A percentile compares a stretch with the other conserved stretches of the same genome.
Evolutionary conservation across 768 basidiomycete species (phyloP).

Genomic region (Russula sp.): DNA sequence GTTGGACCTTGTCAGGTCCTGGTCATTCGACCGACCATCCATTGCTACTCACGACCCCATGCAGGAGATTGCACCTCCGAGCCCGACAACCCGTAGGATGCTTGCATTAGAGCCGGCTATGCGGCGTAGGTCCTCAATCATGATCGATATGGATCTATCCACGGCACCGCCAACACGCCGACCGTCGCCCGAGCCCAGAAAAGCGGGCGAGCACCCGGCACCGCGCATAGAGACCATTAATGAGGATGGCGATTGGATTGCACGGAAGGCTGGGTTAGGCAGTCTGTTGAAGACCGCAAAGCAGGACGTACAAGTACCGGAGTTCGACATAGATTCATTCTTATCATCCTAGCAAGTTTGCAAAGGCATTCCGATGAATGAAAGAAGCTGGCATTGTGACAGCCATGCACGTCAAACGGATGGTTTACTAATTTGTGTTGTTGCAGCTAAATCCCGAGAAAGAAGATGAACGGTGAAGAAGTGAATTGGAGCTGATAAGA

Average conservation of each 20-base stretch:
- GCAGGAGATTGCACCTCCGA: slow-evolving; percentile 34
- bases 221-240: slow-evolving; percentile 32
- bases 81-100: slow-evolving; percentile 41
- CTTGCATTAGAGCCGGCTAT: slow-evolving; percentile 48
- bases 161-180: slow-evolving; percentile 53
- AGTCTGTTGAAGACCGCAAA: slow-evolving; percentile 88
- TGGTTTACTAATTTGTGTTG: slow-evolving; percentile 18
- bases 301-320: slow-evolving; percentile 76
- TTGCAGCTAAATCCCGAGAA: slow-evolving; percentile 10
- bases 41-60: slow-evolving; percentile 29
- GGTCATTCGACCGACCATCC: slow-evolving; percentile 85
- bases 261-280: slow-evolving; percentile 70
- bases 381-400: neutral
- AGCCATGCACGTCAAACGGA: slow-evolving; percentile 5
- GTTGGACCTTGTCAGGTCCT: slow-evolving; percentile 80
- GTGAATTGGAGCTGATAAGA: neutral
- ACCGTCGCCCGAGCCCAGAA: slow-evolving; percentile 41
- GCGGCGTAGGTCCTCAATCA: slow-evolving; percentile 63
- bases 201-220: slow-evolving; percentile 21
- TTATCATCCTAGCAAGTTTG: slow-evolving; percentile 34
- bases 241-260: slow-evolving; percentile 52
- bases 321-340: slow-evolving; percentile 84
- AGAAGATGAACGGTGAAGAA: neutral
- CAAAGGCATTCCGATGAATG: neutral
- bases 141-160: slow-evolving; percentile 85